Percentiles rank a stretch among this genome's conserved stretches.
phyloP scores from a whole-genome alignment of 192 early-diverging fungal genomes.

The Coemansia guatemalensis region DNA sequence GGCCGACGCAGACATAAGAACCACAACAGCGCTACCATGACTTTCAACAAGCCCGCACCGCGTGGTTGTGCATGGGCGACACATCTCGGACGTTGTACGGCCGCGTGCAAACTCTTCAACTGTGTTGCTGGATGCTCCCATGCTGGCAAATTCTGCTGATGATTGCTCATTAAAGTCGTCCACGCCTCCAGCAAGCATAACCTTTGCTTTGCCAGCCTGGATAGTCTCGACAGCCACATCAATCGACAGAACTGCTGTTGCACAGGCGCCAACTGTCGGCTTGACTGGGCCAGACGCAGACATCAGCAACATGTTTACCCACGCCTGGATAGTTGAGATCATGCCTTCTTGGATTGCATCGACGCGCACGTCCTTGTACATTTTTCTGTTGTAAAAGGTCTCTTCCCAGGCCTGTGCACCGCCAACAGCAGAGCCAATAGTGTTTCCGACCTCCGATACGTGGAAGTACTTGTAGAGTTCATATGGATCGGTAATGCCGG shows the following conservation, averaged over 20 bases:
- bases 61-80: conserved; percentile 82
- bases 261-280: conserved; percentile 77
- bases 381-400: conserved; percentile 69
- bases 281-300: conserved; percentile 92
- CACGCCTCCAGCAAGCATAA: conserved; percentile 86
- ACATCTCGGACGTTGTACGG: conserved; percentile 86
- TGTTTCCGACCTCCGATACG: conserved; percentile 89
- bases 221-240: conserved; percentile 92
- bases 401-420: conserved; percentile 69
- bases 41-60: conserved; percentile 92
- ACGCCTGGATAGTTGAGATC: conserved; percentile 32
- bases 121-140: conserved; percentile 90
- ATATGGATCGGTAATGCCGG: conserved; percentile 94
- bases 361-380: conserved; percentile 77
- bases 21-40: conserved; percentile 82
- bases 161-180: conserved; percentile 88
- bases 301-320: conserved; percentile 86
- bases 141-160: conserved; percentile 88
- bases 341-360: conserved; percentile 83
- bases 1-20: conserved; percentile 81
- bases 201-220: conserved; percentile 85
- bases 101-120: conserved; percentile 83
- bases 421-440: conserved; percentile 83
- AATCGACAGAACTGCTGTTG: conserved; percentile 86
- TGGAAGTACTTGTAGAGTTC: too few species aligned